These are phyloP conservation scores for Clathrus columnatus DNA, from an alignment of 768 basidiomycete genomes.

Conservation along the genomic window DNA sequence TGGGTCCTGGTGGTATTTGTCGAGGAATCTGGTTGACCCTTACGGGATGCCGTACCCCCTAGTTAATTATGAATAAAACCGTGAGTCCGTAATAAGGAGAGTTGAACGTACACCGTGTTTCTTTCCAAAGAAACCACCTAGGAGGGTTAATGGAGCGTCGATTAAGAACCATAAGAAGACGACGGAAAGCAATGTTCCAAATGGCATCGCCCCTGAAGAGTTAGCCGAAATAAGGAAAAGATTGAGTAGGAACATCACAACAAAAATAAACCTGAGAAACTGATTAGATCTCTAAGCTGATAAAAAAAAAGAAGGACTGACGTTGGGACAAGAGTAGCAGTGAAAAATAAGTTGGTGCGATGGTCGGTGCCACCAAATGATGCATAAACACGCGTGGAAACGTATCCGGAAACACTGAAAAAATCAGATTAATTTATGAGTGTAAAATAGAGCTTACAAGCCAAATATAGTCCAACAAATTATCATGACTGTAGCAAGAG, in stretches of 20 bases:
- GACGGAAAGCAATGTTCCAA: conserved; percentile 82
- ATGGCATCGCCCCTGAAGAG: conserved; percentile 93
- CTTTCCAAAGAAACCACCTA: conserved; percentile 81
- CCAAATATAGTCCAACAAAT: conserved; percentile 93
- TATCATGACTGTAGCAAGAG: conserved; percentile 89
- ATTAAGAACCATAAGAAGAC: conserved; percentile 89
- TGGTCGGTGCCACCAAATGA: conserved; percentile 73
- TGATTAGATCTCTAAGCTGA: not conserved
- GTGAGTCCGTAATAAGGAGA: not conserved
- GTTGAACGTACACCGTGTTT: conserved; percentile 65
- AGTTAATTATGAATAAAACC: conserved; percentile 2
- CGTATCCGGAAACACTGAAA: conserved; percentile 78
- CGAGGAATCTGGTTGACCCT: conserved; percentile 89
- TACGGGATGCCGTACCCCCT: conserved; percentile 76
- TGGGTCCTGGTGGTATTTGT: conserved; percentile 86
- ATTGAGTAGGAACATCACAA: conserved; percentile 82
- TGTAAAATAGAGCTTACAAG: conserved; percentile 54
- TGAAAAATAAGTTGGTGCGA: conserved; percentile 76
- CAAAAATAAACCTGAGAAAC: conserved; percentile 61
- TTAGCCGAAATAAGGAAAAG: conserved; percentile 77
- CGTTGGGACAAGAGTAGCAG: conserved; percentile 85
- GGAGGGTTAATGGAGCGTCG: conserved; percentile 63
- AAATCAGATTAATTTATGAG: too few relatives aligned
- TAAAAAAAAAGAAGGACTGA: conserved; percentile 27
- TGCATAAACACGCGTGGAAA: conserved; percentile 73